Percentiles rank a stretch among this genome's conserved stretches.
Evolutionary conservation across 176 grass and related monocot genomes (phyloP).

Genomic region (Cenchrus purpureus): DNA sequence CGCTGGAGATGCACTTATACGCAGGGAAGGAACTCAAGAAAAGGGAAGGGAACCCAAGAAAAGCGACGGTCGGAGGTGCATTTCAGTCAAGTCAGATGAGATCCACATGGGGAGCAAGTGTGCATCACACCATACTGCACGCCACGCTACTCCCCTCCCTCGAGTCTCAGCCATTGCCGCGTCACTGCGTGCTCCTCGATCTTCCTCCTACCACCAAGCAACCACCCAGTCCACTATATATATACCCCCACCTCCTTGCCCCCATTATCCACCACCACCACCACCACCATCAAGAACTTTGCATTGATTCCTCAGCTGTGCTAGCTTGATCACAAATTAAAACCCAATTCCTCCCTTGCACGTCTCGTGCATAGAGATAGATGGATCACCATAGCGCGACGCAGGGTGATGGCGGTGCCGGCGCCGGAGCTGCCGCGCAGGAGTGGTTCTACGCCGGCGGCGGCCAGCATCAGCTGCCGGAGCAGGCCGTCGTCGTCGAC

Average conservation of each 20-base stretch:
- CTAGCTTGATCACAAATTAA: not conserved
- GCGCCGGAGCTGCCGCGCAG: not conserved
- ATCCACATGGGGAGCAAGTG: constrained; percentile 48
- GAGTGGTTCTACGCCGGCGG: constrained; percentile 27
- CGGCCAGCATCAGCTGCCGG: constrained; percentile 3
- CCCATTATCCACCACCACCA: constrained; percentile 33
- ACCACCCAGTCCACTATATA: constrained; percentile 27
- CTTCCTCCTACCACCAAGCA: not conserved
- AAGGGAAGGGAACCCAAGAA: not conserved
- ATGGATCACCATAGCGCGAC: constrained; percentile 38
- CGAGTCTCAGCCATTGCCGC: constrained; percentile 17
- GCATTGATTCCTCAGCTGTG: not conserved
- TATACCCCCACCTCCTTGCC: constrained; percentile 37
- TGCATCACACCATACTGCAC: constrained; percentile 30
- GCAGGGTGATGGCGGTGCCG: not conserved
- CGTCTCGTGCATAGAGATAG: not conserved
- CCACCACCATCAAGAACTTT: not conserved
- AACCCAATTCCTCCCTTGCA: not conserved
- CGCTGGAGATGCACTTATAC: no score
- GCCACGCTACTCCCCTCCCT: constrained; percentile 11
- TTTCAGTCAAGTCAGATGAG: constrained; percentile 20
- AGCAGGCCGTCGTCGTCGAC: constrained; percentile 26
- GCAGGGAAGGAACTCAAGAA: no score
- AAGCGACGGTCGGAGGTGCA: not conserved
- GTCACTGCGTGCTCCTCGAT: not conserved